These are phyloP conservation scores for Phytophthora meadii DNA, from an alignment of 352 stramenopile species.

Conservation along the genomic window DNA sequence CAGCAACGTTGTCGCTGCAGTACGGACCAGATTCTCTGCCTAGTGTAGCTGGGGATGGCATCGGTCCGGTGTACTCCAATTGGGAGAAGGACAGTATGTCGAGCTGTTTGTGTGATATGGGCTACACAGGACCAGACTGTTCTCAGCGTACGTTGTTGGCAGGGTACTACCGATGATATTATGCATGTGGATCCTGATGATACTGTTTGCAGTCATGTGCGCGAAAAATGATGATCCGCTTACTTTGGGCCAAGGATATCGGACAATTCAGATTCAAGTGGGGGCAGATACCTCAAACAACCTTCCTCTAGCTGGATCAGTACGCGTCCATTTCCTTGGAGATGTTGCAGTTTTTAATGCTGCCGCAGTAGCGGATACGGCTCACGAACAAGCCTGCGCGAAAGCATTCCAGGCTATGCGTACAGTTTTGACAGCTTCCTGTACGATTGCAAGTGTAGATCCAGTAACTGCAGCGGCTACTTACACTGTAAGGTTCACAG, in stretches of 20 bases:
- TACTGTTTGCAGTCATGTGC: slow-evolving; percentile 64
- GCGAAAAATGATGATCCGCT: slow-evolving; percentile 89
- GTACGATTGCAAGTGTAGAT: slow-evolving; percentile 43
- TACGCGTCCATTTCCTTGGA: slow-evolving; percentile 62
- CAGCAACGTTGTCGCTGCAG: slow-evolving; percentile 52
- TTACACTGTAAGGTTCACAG: slow-evolving; percentile 75
- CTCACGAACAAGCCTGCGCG: slow-evolving; percentile 41
- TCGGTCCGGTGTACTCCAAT: slow-evolving; percentile 76
- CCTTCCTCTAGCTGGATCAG: slow-evolving; percentile 37
- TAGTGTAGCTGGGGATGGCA: slow-evolving; percentile 42
- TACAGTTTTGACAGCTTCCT: slow-evolving; percentile 51
- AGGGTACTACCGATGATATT: neutral
- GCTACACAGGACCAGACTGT: slow-evolving; percentile 86
- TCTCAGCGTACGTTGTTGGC: slow-evolving; percentile 57
- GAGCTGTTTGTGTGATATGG: slow-evolving; percentile 83
- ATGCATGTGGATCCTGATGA: neutral
- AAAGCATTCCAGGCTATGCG: slow-evolving; percentile 51
- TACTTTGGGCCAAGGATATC: slow-evolving; percentile 69
- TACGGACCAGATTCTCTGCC: slow-evolving; percentile 56
- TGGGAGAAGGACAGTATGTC: slow-evolving; percentile 87
- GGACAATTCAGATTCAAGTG: slow-evolving; percentile 65
- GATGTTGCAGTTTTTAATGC: slow-evolving; percentile 53
- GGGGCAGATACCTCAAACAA: slow-evolving; percentile 27
- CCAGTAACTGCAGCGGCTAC: slow-evolving; percentile 48
- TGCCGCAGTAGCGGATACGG: slow-evolving; percentile 38